Conservation (phyloP, 1,284 basidiomycete species). For the Marasmius tenuissimus region DNA sequence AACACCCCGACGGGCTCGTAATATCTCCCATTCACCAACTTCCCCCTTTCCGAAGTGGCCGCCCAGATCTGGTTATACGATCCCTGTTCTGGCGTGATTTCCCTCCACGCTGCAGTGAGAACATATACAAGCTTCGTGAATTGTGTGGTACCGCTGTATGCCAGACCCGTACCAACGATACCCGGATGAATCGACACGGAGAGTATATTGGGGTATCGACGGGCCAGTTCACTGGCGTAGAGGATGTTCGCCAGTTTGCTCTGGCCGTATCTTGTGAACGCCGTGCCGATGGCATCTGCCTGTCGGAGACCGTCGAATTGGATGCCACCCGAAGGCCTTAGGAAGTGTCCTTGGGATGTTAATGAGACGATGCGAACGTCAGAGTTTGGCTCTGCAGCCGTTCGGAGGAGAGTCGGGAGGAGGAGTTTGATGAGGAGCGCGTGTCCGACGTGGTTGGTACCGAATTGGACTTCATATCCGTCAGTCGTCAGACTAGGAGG, state of each 20-base stretch:
- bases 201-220: conserved; percentile 10
- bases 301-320: conserved; percentile 8
- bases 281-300: background rate
- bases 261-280: conserved; percentile 14
- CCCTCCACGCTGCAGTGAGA: background rate
- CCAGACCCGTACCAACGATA: background rate
- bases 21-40: background rate
- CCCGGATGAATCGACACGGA: conserved; percentile 13
- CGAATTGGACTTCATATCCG: conserved; percentile 21
- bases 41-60: background rate
- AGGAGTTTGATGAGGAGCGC: conserved; percentile 18
- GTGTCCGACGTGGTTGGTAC: conserved; percentile 19
- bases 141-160: background rate
- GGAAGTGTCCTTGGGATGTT: background rate
- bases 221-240: conserved; percentile 13
- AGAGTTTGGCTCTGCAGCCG: background rate
- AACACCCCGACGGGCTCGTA: background rate
- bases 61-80: background rate
- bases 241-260: conserved; percentile 16
- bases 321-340: background rate
- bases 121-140: background rate
- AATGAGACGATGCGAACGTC: background rate
- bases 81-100: background rate
- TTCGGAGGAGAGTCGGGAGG: conserved; percentile 10
- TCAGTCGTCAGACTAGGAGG: conserved; percentile 12